Evolutionary conservation across 2,329 filamentous ascomycete species (phyloP).

Genomic region (Xylaria sp.): DNA sequence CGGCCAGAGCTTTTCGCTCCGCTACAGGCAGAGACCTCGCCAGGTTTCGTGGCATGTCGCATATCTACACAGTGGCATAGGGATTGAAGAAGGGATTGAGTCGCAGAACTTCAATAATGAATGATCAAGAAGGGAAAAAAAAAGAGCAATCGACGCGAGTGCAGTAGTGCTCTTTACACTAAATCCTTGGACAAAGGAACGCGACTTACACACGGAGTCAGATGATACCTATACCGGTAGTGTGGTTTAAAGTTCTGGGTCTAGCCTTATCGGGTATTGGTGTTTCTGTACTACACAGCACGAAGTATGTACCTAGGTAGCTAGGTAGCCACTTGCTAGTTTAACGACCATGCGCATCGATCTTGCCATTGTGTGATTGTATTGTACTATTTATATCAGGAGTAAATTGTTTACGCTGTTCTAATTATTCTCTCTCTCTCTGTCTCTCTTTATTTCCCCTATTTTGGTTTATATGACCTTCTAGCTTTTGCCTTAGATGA

Average conservation of each 20-base stretch:
- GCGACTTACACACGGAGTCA: slow-evolving; percentile 43
- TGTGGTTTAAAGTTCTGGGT: slow-evolving; percentile 38
- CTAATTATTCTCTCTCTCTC: too few species aligned
- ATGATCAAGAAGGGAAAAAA: slow-evolving; percentile 15
- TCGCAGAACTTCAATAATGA: slow-evolving; percentile 7
- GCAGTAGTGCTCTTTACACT: neutral
- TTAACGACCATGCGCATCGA: neutral
- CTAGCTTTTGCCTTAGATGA: too few species aligned
- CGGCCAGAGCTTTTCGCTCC: slow-evolving; percentile 36
- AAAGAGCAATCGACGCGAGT: slow-evolving; percentile 29
- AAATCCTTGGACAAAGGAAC: slow-evolving; percentile 27
- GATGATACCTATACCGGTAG: too few species aligned
- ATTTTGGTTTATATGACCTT: too few species aligned
- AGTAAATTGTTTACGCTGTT: too few species aligned
- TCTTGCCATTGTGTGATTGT: too few species aligned
- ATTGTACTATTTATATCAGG: too few species aligned
- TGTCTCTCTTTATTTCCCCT: too few species aligned
- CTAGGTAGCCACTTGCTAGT: too few species aligned
- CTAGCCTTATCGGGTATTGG: slow-evolving; percentile 20
- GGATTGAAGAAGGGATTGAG: neutral
- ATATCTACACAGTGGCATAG: slow-evolving; percentile 31
- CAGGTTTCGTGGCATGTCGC: slow-evolving; percentile 40
- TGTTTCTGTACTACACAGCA: too few species aligned
- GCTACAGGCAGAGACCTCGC: slow-evolving; percentile 36
- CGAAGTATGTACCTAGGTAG: too few species aligned